Evolutionary conservation across 2,329 filamentous ascomycete genomes (phyloP).

Genomic region (Fusarium devonianum): DNA sequence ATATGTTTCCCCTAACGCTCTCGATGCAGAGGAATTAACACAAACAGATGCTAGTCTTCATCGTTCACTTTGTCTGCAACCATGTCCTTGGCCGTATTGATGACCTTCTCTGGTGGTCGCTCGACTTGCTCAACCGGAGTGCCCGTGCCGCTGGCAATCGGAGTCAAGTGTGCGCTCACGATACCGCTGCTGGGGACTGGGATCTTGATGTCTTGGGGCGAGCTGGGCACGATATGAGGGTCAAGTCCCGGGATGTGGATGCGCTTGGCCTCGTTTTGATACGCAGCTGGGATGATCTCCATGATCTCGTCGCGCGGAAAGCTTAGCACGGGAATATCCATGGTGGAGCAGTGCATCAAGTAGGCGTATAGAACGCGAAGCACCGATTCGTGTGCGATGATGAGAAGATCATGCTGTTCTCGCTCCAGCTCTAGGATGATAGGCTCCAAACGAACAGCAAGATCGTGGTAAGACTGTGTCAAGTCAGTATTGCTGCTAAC

Average conservation of each 20-base stretch:
- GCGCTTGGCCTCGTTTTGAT: slow-evolving; percentile 93
- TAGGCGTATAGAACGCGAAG: slow-evolving; percentile 96
- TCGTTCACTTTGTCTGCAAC: slow-evolving; percentile 61
- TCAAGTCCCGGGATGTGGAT: slow-evolving; percentile 80
- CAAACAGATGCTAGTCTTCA: slow-evolving; percentile 51
- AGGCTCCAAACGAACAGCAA: slow-evolving; percentile 96
- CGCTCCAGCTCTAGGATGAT: slow-evolving; percentile 97
- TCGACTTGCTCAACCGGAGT: slow-evolving; percentile 54
- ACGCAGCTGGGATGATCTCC: slow-evolving; percentile 96
- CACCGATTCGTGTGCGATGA: slow-evolving; percentile 98
- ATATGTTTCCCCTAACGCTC: slow-evolving; percentile 1
- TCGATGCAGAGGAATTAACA: background rate
- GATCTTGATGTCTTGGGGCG: slow-evolving; percentile 82
- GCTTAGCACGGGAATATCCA: slow-evolving; percentile 89
- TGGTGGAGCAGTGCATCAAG: slow-evolving; percentile 96
- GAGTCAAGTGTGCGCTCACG: slow-evolving; percentile 52
- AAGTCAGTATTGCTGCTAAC: slow-evolving; percentile 8
- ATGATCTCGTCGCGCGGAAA: slow-evolving; percentile 98
- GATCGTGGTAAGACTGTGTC: slow-evolving; percentile 89
- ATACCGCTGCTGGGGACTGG: slow-evolving; percentile 64
- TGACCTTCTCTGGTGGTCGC: slow-evolving; percentile 56
- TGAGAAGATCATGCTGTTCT: slow-evolving; percentile 96
- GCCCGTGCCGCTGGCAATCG: slow-evolving; percentile 57
- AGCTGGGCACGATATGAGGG: slow-evolving; percentile 74
- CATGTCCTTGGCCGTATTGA: slow-evolving; percentile 58